phyloP scores from a whole-genome alignment of 2,329 filamentous ascomycete species.

The Coniochaeta prunicola region DNA sequence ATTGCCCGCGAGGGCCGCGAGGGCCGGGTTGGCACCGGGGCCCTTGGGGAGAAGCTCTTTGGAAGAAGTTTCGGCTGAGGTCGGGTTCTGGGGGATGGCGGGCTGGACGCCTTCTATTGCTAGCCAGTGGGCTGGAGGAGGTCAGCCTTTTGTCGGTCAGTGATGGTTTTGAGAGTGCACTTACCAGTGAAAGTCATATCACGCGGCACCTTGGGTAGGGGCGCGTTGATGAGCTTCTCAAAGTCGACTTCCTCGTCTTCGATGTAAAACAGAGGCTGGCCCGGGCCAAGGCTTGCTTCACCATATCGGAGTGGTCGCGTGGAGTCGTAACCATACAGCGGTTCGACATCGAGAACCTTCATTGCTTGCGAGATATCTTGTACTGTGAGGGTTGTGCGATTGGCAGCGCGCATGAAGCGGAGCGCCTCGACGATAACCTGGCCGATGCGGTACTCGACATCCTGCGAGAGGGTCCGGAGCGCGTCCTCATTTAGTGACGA shows the following conservation, averaged over 20 bases:
- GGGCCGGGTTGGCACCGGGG: conserved; percentile 75
- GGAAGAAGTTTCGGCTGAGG: conserved; percentile 71
- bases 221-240: conserved; percentile 96
- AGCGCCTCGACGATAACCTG: conserved; percentile 91
- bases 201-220: conserved; percentile 86
- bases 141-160: background rate
- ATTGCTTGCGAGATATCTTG: conserved; percentile 85
- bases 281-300: conserved; percentile 86
- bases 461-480: conserved; percentile 78
- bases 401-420: conserved; percentile 90
- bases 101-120: conserved; percentile 97
- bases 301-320: conserved; percentile 84
- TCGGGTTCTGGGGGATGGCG: conserved; percentile 92
- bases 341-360: conserved; percentile 83
- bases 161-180: conserved; percentile 11
- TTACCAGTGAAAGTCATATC: conserved; percentile 87
- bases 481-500: conserved; percentile 75
- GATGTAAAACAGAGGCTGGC: conserved; percentile 92
- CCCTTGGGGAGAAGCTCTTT: conserved; percentile 88
- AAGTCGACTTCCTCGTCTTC: conserved; percentile 99
- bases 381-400: conserved; percentile 79
- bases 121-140: conserved; percentile 76
- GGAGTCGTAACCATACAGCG: conserved; percentile 92
- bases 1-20: conserved; percentile 75
- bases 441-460: conserved; percentile 90